phyloP scores from a whole-genome alignment of 345 rosid species.

The Boechera stricta region DNA sequence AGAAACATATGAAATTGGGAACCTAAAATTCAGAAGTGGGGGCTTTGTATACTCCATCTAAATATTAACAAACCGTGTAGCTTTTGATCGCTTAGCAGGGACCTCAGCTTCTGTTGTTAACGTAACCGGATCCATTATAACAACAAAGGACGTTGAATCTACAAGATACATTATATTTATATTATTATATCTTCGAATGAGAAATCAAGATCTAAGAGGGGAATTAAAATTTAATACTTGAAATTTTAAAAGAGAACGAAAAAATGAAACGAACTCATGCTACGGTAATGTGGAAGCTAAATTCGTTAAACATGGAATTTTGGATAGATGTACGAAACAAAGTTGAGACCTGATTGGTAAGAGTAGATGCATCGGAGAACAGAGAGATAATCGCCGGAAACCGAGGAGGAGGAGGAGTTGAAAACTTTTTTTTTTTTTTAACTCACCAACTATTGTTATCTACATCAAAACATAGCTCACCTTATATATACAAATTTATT shows the following conservation, averaged over 20 bases:
- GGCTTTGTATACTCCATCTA: neutral
- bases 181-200: neutral
- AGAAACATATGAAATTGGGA: neutral
- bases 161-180: neutral
- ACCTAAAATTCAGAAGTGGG: neutral
- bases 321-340: neutral
- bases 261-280: neutral
- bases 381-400: neutral
- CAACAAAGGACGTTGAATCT: neutral
- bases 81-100: neutral
- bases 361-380: slow-evolving; percentile 4
- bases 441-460: neutral
- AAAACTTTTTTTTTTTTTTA: neutral
- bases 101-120: neutral
- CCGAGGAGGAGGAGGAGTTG: neutral
- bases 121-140: neutral
- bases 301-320: neutral
- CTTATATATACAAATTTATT: neutral
- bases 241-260: neutral
- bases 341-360: slow-evolving; percentile 13
- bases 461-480: neutral
- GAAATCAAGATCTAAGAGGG: slow-evolving; percentile 19
- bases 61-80: neutral
- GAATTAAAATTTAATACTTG: neutral
- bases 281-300: neutral